These are phyloP conservation scores for Xylaria digitata DNA, from an alignment of 2,329 filamentous ascomycete species.

Conservation along the genomic window DNA sequence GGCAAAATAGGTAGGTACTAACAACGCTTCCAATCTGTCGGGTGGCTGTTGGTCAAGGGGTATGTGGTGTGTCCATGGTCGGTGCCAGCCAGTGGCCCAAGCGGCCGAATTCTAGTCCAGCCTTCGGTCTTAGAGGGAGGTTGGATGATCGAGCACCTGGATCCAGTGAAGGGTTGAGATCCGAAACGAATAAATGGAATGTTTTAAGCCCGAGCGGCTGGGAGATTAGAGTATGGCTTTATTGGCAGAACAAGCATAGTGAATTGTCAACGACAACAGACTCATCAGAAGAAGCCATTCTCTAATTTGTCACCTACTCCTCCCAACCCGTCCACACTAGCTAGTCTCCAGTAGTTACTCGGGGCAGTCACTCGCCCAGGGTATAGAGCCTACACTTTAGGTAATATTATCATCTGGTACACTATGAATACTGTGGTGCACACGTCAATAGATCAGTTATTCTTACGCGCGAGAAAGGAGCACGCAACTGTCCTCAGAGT, in stretches of 20 bases:
- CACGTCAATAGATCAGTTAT: neutral
- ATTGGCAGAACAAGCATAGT: neutral
- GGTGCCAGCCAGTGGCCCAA: constrained; percentile 6
- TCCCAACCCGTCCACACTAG: neutral
- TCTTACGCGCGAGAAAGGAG: neutral
- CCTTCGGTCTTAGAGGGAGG: neutral
- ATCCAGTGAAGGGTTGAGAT: neutral
- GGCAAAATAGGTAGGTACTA: constrained; percentile 33
- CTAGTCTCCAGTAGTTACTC: neutral
- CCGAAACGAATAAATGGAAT: too few relatives aligned
- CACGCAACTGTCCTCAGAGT: constrained; percentile 1
- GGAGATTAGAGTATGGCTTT: neutral
- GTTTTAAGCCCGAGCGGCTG: neutral
- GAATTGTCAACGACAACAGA: neutral
- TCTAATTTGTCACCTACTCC: neutral
- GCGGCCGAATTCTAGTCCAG: constrained; percentile 2
- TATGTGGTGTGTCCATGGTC: constrained; percentile 11
- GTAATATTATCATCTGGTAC: neutral
- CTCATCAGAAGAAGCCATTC: neutral
- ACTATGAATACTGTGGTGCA: neutral
- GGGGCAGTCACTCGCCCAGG: neutral
- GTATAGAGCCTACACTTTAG: neutral
- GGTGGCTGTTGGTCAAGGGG: constrained; percentile 26
- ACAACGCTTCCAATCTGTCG: constrained; percentile 39
- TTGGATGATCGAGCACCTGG: neutral